Conservation (phyloP, 257 asterid genomes). For the Przewalskia tangutica region DNA sequence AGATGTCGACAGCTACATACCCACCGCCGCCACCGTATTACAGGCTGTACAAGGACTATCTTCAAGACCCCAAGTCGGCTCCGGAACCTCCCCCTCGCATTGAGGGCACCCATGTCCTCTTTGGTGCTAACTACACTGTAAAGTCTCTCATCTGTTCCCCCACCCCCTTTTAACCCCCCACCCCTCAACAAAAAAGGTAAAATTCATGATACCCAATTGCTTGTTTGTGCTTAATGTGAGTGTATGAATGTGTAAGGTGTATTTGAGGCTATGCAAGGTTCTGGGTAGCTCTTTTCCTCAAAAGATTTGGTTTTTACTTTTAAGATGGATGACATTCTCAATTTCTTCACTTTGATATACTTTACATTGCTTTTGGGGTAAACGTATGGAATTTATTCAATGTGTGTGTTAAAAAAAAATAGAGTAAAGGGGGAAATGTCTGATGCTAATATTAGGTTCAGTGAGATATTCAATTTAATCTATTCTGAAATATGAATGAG, state of each 20-base stretch:
- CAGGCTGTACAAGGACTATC: constrained; percentile 63
- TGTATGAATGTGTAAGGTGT: neutral
- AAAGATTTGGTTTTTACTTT: neutral
- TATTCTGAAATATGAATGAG: neutral
- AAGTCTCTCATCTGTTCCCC: neutral
- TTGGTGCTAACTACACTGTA: constrained; percentile 75
- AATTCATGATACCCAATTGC: neutral
- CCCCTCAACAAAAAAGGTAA: neutral
- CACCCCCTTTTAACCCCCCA: neutral
- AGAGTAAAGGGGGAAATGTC: neutral
- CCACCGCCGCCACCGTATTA: constrained; percentile 96
- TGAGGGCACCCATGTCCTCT: constrained; percentile 64
- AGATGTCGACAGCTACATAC: constrained; percentile 75
- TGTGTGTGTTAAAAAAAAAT: neutral
- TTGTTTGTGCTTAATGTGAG: neutral
- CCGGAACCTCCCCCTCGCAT: constrained; percentile 84
- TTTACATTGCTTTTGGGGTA: neutral
- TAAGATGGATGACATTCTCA: neutral
- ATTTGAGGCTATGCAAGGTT: neutral
- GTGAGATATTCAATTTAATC: neutral
- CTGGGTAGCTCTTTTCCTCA: neutral
- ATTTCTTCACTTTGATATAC: neutral
- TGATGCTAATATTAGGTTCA: neutral
- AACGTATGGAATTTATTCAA: neutral
- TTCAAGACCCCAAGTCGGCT: constrained; percentile 56